These are phyloP conservation scores for Excoecaria agallocha DNA, from an alignment of 345 rosid species.

Conservation along the genomic window DNA sequence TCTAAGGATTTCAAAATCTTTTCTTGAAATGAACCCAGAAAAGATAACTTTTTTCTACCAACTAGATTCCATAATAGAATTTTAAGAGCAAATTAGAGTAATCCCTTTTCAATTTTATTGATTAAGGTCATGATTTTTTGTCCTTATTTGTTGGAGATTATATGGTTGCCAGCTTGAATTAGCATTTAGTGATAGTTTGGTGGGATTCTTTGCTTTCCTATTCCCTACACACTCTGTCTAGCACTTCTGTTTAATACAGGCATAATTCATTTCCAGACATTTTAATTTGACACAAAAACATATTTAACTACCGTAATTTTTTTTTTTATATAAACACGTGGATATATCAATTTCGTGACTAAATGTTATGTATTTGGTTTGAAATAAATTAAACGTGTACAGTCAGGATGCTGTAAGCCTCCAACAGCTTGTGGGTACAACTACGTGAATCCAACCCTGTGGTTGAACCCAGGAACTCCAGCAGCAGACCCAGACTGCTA, in stretches of 20 bases:
- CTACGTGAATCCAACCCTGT: slow-evolving; percentile 70
- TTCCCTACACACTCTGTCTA: no score
- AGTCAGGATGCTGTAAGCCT: slow-evolving; percentile 97
- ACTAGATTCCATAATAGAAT: slow-evolving; percentile 25
- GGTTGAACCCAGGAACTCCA: slow-evolving; percentile 75
- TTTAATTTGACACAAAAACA: no score
- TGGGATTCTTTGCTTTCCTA: neutral
- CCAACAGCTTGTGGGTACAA: slow-evolving; percentile 78
- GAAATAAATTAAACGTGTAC: neutral
- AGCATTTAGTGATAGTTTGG: neutral
- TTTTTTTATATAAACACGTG: no score
- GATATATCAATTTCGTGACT: no score
- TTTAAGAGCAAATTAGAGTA: slow-evolving; percentile 6
- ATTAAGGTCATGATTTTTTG: slow-evolving; percentile 18
- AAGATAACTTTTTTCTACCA: slow-evolving; percentile 9
- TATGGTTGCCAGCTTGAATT: slow-evolving; percentile 33
- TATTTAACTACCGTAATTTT: no score
- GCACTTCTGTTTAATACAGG: no score
- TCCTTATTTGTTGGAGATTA: slow-evolving; percentile 7
- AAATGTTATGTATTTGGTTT: no score
- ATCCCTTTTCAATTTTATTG: neutral
- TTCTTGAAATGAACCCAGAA: slow-evolving; percentile 3
- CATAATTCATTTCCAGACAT: no score
- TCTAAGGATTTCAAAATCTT: neutral
- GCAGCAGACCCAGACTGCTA: slow-evolving; percentile 74